Conservation (phyloP, 495 filamentous ascomycete species). For the Podospora australis region DNA sequence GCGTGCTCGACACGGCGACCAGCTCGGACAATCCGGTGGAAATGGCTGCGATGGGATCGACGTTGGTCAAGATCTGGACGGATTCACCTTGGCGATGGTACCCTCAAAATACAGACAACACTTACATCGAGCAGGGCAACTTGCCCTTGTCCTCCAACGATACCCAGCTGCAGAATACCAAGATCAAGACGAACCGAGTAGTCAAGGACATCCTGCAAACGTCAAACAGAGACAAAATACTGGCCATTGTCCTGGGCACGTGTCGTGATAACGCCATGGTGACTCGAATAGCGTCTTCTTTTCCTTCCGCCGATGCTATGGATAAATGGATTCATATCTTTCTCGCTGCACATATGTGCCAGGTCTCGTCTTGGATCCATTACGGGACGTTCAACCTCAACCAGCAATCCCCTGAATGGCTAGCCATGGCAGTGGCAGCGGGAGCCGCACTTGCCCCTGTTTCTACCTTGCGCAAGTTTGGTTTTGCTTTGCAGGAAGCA, state of each 20-base stretch:
- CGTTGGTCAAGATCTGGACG: conserved; percentile 32
- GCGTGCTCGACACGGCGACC: conserved; percentile 5
- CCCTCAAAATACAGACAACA: conserved; percentile 44
- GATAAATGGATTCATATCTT: conserved; percentile 57
- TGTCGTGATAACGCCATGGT: conserved; percentile 39
- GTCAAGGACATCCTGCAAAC: conserved; percentile 39
- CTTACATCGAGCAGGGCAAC: conserved; percentile 47
- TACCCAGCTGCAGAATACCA: conserved; percentile 11
- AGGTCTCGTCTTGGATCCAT: conserved; percentile 52
- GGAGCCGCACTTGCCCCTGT: conserved; percentile 50
- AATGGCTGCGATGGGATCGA: conserved; percentile 26
- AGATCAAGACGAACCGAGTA: conserved; percentile 27
- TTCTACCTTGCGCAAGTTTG: conserved; percentile 54
- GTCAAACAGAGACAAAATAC: conserved; percentile 47
- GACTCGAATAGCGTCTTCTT: conserved; percentile 48
- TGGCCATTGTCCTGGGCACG: conserved; percentile 51
- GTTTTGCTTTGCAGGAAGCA: conserved; percentile 56
- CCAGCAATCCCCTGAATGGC: conserved; percentile 47
- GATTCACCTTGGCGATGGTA: conserved; percentile 51
- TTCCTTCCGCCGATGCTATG: conserved; percentile 53
- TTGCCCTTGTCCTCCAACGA: conserved; percentile 43
- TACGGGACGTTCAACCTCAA: conserved; percentile 48
- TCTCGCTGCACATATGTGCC: conserved; percentile 43
- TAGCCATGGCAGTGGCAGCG: conserved; percentile 47
- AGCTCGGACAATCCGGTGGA: conserved; percentile 10